Evolutionary conservation across 176 grass and related monocot species (phyloP).

Genomic region (Triticum urartu): DNA sequence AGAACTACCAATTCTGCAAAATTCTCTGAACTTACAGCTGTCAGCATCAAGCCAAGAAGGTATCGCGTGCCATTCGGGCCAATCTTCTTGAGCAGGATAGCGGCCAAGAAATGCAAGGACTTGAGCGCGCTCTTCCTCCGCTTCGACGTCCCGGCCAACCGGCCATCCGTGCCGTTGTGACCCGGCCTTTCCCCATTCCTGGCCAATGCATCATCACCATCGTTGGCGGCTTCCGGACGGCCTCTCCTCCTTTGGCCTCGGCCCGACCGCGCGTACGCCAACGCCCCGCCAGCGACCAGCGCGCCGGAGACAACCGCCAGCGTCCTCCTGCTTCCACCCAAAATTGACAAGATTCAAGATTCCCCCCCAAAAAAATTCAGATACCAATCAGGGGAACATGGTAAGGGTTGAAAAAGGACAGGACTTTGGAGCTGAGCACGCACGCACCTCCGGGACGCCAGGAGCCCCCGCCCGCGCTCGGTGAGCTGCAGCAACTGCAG

Average conservation of each 20-base stretch:
- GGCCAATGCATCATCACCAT: conserved; percentile 12
- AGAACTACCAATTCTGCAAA: background rate
- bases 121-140: conserved; percentile 52
- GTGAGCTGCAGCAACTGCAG: conserved; percentile 86
- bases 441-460: conserved; percentile 70
- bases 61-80: conserved; percentile 61
- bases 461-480: conserved; percentile 65
- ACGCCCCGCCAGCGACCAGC: conserved; percentile 76
- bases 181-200: conserved; percentile 33
- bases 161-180: conserved; percentile 34
- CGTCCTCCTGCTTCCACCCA: conserved; percentile 50
- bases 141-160: conserved; percentile 27
- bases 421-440: background rate
- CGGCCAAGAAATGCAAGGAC: conserved; percentile 82
- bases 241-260: conserved; percentile 27
- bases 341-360: background rate
- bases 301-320: conserved; percentile 76
- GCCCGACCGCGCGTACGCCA: conserved; percentile 66
- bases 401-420: background rate
- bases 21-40: conserved; percentile 45
- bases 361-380: background rate
- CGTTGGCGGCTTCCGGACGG: background rate
- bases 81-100: conserved; percentile 85
- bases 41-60: conserved; percentile 65
- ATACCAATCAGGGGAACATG: background rate